phyloP scores from a whole-genome alignment of 352 stramenopile genomes.

The Phytopythium sindhum region DNA sequence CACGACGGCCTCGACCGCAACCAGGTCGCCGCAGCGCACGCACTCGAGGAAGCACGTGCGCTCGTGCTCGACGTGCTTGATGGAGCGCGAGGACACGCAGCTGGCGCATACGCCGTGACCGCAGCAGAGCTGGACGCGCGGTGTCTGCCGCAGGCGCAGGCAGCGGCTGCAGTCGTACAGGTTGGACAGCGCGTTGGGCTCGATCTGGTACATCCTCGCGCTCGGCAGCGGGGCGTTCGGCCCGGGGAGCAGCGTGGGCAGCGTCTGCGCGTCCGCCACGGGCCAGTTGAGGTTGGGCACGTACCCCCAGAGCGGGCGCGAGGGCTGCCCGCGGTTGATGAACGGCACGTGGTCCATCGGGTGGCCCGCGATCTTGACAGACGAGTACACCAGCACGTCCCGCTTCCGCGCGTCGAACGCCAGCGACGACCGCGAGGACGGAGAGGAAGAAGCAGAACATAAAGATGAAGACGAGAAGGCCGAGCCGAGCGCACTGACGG shows the following conservation, averaged over 20 bases:
- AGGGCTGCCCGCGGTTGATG: slow-evolving; percentile 52
- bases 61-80: slow-evolving; percentile 40
- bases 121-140: slow-evolving; percentile 64
- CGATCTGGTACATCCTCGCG: slow-evolving; percentile 27
- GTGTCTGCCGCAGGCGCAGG: slow-evolving; percentile 41
- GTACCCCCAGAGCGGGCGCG: slow-evolving; percentile 53
- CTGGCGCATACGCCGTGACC: slow-evolving; percentile 54
- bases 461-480: background rate
- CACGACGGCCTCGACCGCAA: slow-evolving; percentile 54
- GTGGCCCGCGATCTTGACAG: slow-evolving; percentile 77
- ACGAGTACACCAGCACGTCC: slow-evolving; percentile 47
- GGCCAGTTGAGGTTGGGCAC: slow-evolving; percentile 9
- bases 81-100: slow-evolving; percentile 45
- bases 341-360: slow-evolving; percentile 76
- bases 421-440: slow-evolving; percentile 26
- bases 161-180: slow-evolving; percentile 67
- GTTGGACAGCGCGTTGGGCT: slow-evolving; percentile 26
- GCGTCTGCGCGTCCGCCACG: background rate
- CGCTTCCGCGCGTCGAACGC: slow-evolving; percentile 34
- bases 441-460: background rate
- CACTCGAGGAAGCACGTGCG: slow-evolving; percentile 53
- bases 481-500: slow-evolving; percentile 14
- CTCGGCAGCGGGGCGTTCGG: slow-evolving; percentile 9
- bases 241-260: slow-evolving; percentile 15
- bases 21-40: slow-evolving; percentile 39